A percentile compares a stretch with the other conserved stretches of the same genome.
Evolutionary conservation across 306 rosid species (phyloP).

Genomic region (Canavalia ensiformis): DNA sequence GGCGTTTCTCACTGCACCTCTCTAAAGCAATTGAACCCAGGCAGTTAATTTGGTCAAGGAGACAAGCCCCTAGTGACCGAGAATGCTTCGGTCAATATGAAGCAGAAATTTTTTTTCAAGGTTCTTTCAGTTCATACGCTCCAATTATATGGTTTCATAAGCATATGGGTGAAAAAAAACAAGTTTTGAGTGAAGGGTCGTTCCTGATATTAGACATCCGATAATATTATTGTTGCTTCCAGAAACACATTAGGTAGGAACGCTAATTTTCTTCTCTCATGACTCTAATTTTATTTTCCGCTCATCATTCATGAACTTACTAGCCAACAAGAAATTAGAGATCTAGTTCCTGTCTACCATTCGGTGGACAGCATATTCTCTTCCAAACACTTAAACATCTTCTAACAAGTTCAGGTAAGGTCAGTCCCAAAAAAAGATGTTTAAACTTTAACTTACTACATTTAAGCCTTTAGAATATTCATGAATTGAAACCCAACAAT

Average conservation of each 20-base stretch:
- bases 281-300: constrained; percentile 20
- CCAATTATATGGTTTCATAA: neutral
- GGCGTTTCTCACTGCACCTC: constrained; percentile 16
- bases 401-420: constrained; percentile 33
- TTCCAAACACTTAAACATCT: constrained; percentile 39
- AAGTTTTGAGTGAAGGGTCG: neutral
- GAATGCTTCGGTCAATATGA: constrained; percentile 3
- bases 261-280: neutral
- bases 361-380: constrained; percentile 46
- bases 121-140: constrained; percentile 1
- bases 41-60: neutral
- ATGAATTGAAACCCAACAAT: constrained; percentile 47
- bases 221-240: constrained; percentile 9
- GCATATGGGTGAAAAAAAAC: neutral
- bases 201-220: neutral
- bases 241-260: constrained; percentile 25
- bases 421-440: constrained; percentile 49
- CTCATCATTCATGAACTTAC: constrained; percentile 38
- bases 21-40: constrained; percentile 5
- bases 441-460: constrained; percentile 4
- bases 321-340: constrained; percentile 42
- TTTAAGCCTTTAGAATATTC: constrained; percentile 41
- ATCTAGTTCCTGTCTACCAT: constrained; percentile 35
- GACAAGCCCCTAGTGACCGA: neutral
- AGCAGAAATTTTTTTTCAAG: neutral